These are phyloP conservation scores for Phytophthora pseudosyringae DNA, from an alignment of 352 stramenopile genomes.

Conservation along the genomic window DNA sequence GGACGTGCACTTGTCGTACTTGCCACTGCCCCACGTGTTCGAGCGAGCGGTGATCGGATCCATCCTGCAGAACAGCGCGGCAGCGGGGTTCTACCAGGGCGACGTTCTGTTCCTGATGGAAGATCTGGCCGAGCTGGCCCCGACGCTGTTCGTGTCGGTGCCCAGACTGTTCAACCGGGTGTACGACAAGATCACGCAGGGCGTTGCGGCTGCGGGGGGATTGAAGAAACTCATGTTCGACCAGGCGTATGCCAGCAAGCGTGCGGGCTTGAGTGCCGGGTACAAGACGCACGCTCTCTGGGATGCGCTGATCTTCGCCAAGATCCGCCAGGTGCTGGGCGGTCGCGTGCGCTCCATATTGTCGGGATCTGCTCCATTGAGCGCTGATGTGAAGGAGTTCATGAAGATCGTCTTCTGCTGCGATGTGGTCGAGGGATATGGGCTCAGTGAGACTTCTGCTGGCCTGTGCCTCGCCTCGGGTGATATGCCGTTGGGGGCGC, in stretches of 20 bases:
- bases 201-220: constrained; percentile 57
- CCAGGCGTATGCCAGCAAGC: constrained; percentile 66
- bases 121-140: constrained; percentile 92
- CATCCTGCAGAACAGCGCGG: constrained; percentile 84
- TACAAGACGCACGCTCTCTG: constrained; percentile 88
- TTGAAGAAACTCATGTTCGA: constrained; percentile 82
- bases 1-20: constrained; percentile 96
- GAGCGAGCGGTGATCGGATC: constrained; percentile 91
- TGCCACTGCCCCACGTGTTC: constrained; percentile 97
- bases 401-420: constrained; percentile 95
- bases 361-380: constrained; percentile 93
- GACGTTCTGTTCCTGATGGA: constrained; percentile 93
- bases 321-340: constrained; percentile 93
- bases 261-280: constrained; percentile 50
- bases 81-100: constrained; percentile 82
- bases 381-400: constrained; percentile 95
- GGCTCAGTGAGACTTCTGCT: constrained; percentile 94
- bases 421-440: constrained; percentile 95
- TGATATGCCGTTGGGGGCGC: constrained; percentile 74
- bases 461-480: constrained; percentile 72
- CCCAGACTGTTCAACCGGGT: constrained; percentile 97
- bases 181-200: constrained; percentile 95
- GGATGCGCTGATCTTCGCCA: constrained; percentile 96
- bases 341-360: constrained; percentile 91
- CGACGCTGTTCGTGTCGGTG: constrained; percentile 94